A percentile compares a stretch with the other conserved stretches of the same genome.
phyloP scores from a whole-genome alignment of 164 flowering plant genomes.

The Aristolochia fimbriata region DNA sequence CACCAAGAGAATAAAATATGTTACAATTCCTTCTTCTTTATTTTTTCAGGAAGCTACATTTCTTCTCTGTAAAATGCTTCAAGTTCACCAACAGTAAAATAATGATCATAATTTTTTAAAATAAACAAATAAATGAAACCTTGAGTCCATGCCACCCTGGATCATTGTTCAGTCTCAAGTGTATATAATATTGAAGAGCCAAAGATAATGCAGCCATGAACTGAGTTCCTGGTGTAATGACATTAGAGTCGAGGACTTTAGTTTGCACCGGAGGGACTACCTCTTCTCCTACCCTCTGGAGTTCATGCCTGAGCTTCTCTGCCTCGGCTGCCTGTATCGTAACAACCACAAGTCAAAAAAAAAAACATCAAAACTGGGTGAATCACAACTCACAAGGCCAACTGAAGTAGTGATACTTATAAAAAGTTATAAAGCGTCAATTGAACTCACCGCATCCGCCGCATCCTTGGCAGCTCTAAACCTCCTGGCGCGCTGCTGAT shows the following conservation, averaged over 20 bases:
- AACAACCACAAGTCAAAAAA: background rate
- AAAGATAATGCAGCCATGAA: conserved; percentile 43
- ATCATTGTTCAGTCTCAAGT: conserved; percentile 28
- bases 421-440: background rate
- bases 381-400: background rate
- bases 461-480: conserved; percentile 43
- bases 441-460: conserved; percentile 5
- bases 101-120: background rate
- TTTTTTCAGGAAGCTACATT: too few species aligned
- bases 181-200: conserved; percentile 38
- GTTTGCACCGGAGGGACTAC: conserved; percentile 8
- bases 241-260: conserved; percentile 32
- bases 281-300: conserved; percentile 10
- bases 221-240: conserved; percentile 59
- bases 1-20: too few species aligned
- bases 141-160: conserved; percentile 43
- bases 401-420: background rate
- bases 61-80: background rate
- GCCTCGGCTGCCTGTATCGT: conserved; percentile 14
- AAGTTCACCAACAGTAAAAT: background rate
- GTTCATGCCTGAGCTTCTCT: conserved; percentile 15
- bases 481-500: conserved; percentile 42
- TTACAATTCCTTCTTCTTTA: too few species aligned
- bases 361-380: background rate
- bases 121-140: conserved; percentile 20